A percentile compares a stretch with the other conserved stretches of the same genome.
phyloP scores from a whole-genome alignment of 2,329 filamentous ascomycete species.

The Trichoderma atroviride region DNA sequence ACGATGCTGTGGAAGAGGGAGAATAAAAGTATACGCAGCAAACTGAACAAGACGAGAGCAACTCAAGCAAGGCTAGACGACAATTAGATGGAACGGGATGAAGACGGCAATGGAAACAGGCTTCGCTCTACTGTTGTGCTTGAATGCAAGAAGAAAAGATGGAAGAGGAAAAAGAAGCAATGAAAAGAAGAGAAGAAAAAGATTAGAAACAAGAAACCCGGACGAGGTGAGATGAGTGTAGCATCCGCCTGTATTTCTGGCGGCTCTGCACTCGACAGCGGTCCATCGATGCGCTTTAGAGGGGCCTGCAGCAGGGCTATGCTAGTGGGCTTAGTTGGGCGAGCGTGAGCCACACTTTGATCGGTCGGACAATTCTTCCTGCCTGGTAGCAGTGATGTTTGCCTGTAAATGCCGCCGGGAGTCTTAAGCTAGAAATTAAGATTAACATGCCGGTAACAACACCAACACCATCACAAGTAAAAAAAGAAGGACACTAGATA shows the following conservation, averaged over 20 bases:
- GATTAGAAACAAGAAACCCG: not conserved
- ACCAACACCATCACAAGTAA: accelerated
- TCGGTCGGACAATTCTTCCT: not conserved
- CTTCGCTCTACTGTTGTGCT: not conserved
- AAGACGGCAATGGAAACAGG: not conserved
- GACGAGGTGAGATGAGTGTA: not conserved
- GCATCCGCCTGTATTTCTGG: not conserved
- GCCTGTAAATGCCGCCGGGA: not conserved
- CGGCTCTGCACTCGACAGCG: not conserved
- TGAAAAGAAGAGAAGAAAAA: constrained; percentile 5
- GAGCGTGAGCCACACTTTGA: not conserved
- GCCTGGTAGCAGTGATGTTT: too few species aligned
- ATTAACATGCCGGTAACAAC: not conserved
- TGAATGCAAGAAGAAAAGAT: not conserved
- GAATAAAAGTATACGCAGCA: not conserved
- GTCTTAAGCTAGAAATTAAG: not conserved
- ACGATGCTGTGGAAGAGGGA: not conserved
- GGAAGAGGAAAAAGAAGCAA: not conserved
- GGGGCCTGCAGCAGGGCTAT: not conserved
- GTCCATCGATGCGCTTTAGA: not conserved
- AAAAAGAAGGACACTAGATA: not conserved
- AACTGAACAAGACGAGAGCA: not conserved
- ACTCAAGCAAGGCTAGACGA: not conserved
- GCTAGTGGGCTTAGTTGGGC: not conserved
- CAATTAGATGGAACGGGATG: too few species aligned